Evolutionary conservation across 140 eudicot genomes (phyloP), one percentile per base, ranked within the genome.

Genomic region (Erigeron philadelphicus): DNA sequence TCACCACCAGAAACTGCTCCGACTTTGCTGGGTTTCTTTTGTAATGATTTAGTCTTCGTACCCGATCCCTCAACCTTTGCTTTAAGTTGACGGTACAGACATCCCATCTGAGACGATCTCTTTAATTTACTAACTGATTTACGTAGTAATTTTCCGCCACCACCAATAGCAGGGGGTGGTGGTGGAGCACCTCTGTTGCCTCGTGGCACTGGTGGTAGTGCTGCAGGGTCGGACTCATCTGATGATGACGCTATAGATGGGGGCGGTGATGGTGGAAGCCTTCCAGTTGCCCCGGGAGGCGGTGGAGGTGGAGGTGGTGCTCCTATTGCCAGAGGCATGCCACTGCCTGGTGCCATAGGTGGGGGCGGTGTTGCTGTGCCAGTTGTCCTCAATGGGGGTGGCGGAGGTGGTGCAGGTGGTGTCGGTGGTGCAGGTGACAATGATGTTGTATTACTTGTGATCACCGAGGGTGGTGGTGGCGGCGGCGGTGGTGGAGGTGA

Each of bases 41-140:
- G 87, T 61, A 76, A 66, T 18, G 87, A 58, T 82, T 82, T 94
- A n/a, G 56, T 78, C 4, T 82, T 78, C 11, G 68, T 43, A 64
- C 76, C 72, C 35, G 89, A 85, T 45, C 99, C 99, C 82, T 94
- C 99, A 54, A 94, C 95, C 74, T 89, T 89, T 49, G 90, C 89
- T 74, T 87, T 94, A 40, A 94, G 86, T 67, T 67, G 78, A 18
- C 97, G 86, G 70, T 89, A 94, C n/a, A 94, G 76, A 50, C 83
- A 87, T 48, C 95, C 99, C 93, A 94, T 94, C 47, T 94, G 95
- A 52, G 99, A 69, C 31, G 97, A 94, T 69, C 99, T 81, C 64
- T 64, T 85, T 76, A 94, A 56, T 47, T 84, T 94, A 16, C 90
- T 86, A 6, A 75, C 78, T 46, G 82, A 81, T 76, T 82, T 83